Conservation (phyloP, 768 basidiomycete genomes). For the Gelatoporia subvermispora region DNA sequence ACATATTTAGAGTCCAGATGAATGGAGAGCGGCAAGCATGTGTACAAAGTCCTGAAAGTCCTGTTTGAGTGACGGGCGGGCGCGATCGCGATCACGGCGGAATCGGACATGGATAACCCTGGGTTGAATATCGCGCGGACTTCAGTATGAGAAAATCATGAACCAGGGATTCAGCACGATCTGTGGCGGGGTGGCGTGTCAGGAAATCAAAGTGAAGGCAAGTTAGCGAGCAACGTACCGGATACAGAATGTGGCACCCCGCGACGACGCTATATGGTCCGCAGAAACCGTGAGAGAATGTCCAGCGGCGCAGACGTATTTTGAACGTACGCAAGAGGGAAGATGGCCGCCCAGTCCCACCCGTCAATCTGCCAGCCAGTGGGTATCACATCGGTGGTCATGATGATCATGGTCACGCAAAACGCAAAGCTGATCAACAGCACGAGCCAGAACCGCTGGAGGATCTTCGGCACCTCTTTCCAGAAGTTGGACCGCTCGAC, state of each 20-base stretch:
- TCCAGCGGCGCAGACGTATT: conserved; percentile 1
- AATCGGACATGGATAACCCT: no score
- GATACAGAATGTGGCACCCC: conserved; percentile 67
- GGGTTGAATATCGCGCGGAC: no score
- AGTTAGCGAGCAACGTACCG: conserved; percentile 41
- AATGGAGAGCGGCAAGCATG: no score
- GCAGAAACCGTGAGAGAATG: neutral
- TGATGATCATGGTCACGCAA: conserved; percentile 52
- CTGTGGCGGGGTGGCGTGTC: neutral
- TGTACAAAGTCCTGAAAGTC: no score
- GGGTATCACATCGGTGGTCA: conserved; percentile 53
- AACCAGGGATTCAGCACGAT: conserved; percentile 72
- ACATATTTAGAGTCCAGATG: no score
- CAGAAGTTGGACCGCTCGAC: conserved; percentile 88
- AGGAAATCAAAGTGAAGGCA: neutral
- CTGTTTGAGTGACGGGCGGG: no score
- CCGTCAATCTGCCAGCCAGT: conserved; percentile 59
- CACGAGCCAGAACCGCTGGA: conserved; percentile 71
- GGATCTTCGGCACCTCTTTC: conserved; percentile 81
- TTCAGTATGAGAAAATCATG: conserved; percentile 71
- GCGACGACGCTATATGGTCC: conserved; percentile 47
- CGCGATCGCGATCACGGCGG: no score
- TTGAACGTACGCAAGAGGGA: conserved; percentile 62
- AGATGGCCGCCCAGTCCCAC: conserved; percentile 65
- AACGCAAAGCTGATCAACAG: conserved; percentile 49